Conservation (phyloP, 1,284 basidiomycete genomes). For the Schizophyllum commune region DNA sequence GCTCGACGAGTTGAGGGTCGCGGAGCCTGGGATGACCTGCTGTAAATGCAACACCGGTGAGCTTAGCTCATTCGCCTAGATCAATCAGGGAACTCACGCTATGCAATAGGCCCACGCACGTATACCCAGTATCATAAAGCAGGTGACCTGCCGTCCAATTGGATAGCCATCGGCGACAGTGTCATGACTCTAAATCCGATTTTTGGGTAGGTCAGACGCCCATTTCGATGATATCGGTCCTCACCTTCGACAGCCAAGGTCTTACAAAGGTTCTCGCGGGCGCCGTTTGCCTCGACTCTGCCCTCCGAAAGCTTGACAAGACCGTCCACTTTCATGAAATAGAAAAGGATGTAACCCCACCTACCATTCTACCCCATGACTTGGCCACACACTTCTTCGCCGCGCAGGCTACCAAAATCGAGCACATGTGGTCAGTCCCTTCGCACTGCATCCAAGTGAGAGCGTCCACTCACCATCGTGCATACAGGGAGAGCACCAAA, state of each 20-base stretch:
- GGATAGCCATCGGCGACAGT: slow-evolving; percentile 17
- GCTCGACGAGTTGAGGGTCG: slow-evolving; percentile 14
- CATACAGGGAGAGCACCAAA: no score
- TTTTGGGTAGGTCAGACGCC: slow-evolving; percentile 5
- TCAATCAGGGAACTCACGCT: neutral
- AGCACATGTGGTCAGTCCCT: neutral
- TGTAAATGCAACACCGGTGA: slow-evolving; percentile 8
- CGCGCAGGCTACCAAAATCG: slow-evolving; percentile 11
- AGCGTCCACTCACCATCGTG: no score
- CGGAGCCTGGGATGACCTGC: slow-evolving; percentile 5
- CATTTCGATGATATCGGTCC: neutral
- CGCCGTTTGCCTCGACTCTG: slow-evolving; percentile 10
- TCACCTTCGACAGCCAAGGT: slow-evolving; percentile 10
- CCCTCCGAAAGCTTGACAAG: slow-evolving; percentile 5
- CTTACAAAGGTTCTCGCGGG: slow-evolving; percentile 11
- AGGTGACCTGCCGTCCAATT: slow-evolving; percentile 15
- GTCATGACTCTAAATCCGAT: slow-evolving; percentile 12
- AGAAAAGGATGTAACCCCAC: neutral
- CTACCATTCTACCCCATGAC: slow-evolving; percentile 6
- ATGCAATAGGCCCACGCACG: slow-evolving; percentile 5
- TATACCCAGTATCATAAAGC: slow-evolving; percentile 14
- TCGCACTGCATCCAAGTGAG: no score
- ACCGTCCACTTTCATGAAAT: no score
- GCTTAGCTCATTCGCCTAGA: slow-evolving; percentile 1
- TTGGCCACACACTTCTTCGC: slow-evolving; percentile 15